Evolutionary conservation across 2,329 filamentous ascomycete species (phyloP), one percentile per base, ranked within the genome.

Genomic region (Fusarium praegraminearum): DNA sequence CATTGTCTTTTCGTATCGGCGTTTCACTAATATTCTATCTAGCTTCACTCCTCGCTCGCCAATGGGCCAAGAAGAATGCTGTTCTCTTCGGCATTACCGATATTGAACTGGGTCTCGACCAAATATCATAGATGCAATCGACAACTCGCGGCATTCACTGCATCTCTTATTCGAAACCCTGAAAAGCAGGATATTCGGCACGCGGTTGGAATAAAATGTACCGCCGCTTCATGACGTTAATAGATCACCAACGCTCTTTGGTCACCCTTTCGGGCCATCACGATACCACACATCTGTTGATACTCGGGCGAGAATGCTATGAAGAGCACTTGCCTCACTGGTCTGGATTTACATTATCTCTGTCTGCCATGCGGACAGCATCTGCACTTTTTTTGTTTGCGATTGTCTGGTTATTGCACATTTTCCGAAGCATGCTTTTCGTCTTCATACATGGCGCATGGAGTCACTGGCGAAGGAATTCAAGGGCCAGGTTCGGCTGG

Each of bases 41-140:
- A 97, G 94, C 94, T 74, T 98, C 95, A 28, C 94, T 98, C 75
- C 86, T 97, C 66, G 92, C 94, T 36, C 93, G 95, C 75, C 89
- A 92, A 77, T 99, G 96, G 96, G 93, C 94, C 61, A 98, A 97
- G 86, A 92, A 91, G 80, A 92, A 92, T 73, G 87, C 87, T 5
- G 75, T 79, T 30, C 77, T 83, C 54, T 89, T 89, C 64, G 86
- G 85, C 65, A 84, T 91, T 65, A 78, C 78, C 30, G 83, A 88
- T 63, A 80, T 81, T 26, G 78, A 84, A 45, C 73, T 86, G 55
- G 81, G 83, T 45, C 80, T 88, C 62, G 86, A 88, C 65, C 83
- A 87, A 69, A 75, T 80, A 78, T 77, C 74, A 80, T 71, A 72
- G 73, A 55, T 58, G 60, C 36, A 40, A 43, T 43, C 26, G 46